phyloP scores from a whole-genome alignment of 805 yeast species.

The Kazachstania psychrophila region DNA sequence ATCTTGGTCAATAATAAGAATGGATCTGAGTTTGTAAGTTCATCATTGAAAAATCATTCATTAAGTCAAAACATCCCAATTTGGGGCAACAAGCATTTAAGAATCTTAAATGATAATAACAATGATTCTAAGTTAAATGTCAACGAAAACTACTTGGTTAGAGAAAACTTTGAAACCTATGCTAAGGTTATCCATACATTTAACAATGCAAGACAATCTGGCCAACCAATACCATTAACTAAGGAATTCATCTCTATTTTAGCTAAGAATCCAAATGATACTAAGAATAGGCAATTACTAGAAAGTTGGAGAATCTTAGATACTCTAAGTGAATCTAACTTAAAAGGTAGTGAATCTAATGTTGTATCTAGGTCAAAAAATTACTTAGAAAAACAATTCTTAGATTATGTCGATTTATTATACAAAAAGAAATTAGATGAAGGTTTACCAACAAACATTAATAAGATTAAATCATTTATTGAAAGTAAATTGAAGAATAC shows the following conservation, averaged over 20 bases:
- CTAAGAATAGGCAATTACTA: constrained; percentile 58
- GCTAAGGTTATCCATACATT: constrained; percentile 64
- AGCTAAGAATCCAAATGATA: constrained; percentile 41
- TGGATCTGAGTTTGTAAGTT: background rate
- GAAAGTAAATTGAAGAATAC: constrained; percentile 38
- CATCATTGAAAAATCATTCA: background rate
- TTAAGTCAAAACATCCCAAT: constrained; percentile 1
- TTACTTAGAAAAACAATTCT: constrained; percentile 70
- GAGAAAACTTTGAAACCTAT: constrained; percentile 59
- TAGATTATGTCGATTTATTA: constrained; percentile 59
- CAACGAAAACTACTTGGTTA: constrained; percentile 33
- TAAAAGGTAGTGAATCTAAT: background rate
- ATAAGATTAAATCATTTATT: constrained; percentile 59
- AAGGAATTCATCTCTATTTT: constrained; percentile 53
- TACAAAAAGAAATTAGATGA: constrained; percentile 45
- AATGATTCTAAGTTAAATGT: constrained; percentile 34
- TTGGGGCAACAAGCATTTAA: constrained; percentile 7
- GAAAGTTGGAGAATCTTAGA: constrained; percentile 67
- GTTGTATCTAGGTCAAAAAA: constrained; percentile 44
- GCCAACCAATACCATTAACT: constrained; percentile 43
- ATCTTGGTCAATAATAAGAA: constrained; percentile 33
- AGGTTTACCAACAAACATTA: constrained; percentile 63
- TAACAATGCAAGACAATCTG: constrained; percentile 58
- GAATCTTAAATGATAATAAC: constrained; percentile 20
- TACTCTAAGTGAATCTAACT: constrained; percentile 23